Conservation (phyloP, 441 rosid genomes). For the Jatropha multifida region DNA sequence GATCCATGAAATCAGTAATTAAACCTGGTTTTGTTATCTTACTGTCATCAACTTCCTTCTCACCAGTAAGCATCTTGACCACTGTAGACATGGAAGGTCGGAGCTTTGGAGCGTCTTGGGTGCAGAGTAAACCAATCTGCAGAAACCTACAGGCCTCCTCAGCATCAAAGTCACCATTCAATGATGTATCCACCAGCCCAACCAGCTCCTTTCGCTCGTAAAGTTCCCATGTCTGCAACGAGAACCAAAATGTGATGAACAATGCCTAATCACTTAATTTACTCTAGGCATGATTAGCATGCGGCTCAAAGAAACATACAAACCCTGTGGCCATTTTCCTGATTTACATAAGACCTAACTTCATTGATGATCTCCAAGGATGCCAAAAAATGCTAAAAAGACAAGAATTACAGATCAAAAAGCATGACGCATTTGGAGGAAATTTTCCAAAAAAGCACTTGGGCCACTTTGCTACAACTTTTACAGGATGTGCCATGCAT, state of each 20-base stretch:
- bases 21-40: constrained; percentile 76
- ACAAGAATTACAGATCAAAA: background rate
- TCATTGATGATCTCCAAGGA: too few species aligned
- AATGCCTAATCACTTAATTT: background rate
- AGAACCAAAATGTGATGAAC: constrained; percentile 6
- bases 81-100: constrained; percentile 88
- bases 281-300: background rate
- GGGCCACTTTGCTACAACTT: too few species aligned
- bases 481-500: background rate
- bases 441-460: too few species aligned
- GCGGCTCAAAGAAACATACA: background rate
- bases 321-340: background rate
- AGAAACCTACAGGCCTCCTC: constrained; percentile 82
- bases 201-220: constrained; percentile 69
- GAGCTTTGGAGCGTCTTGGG: constrained; percentile 81
- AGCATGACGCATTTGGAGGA: background rate
- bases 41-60: constrained; percentile 36
- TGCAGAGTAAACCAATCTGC: constrained; percentile 86
- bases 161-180: constrained; percentile 70
- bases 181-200: constrained; percentile 54
- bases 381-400: background rate
- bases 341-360: background rate
- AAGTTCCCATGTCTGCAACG: constrained; percentile 79
- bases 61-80: constrained; percentile 64
- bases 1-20: constrained; percentile 89